A percentile compares a stretch with the other conserved stretches of the same genome.
phyloP scores from a whole-genome alignment of 2,329 filamentous ascomycete species.

The Pseudocercospora ulei region DNA sequence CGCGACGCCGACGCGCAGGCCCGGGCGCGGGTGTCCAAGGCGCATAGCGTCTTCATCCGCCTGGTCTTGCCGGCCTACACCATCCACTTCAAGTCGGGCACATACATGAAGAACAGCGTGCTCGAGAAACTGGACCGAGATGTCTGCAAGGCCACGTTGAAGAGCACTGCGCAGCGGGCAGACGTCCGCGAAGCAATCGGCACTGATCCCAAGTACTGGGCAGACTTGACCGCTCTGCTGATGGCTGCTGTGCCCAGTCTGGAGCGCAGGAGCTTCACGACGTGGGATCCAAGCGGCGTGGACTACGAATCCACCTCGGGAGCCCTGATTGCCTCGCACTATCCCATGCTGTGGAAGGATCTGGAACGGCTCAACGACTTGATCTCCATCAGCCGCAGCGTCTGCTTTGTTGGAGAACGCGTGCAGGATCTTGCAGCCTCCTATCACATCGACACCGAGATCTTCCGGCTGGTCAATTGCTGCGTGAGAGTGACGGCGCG shows the following conservation, averaged over 20 bases:
- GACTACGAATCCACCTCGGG: slow-evolving; percentile 52
- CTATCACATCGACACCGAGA: slow-evolving; percentile 51
- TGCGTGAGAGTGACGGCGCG: slow-evolving; percentile 55
- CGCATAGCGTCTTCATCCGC: slow-evolving; percentile 40
- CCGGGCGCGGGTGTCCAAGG: slow-evolving; percentile 22
- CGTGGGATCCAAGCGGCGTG: slow-evolving; percentile 48
- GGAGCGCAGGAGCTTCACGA: slow-evolving; percentile 53
- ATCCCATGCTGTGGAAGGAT: slow-evolving; percentile 51
- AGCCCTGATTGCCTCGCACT: slow-evolving; percentile 52
- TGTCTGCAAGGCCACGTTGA: slow-evolving; percentile 51
- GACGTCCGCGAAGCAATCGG: slow-evolving; percentile 49
- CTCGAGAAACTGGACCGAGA: slow-evolving; percentile 48
- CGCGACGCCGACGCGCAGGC: slow-evolving; percentile 15
- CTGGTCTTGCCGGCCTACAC: slow-evolving; percentile 43
- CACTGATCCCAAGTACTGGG: slow-evolving; percentile 49
- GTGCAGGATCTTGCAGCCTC: slow-evolving; percentile 56
- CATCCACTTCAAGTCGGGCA: slow-evolving; percentile 52
- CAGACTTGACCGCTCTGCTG: slow-evolving; percentile 49
- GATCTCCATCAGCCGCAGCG: slow-evolving; percentile 53
- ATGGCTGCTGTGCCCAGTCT: slow-evolving; percentile 52
- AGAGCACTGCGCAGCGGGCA: slow-evolving; percentile 48
- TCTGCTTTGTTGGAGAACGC: slow-evolving; percentile 51
- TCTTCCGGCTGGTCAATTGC: slow-evolving; percentile 53
- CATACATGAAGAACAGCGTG: slow-evolving; percentile 51
- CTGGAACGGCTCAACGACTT: slow-evolving; percentile 54